Percentiles rank a stretch among this genome's conserved stretches.
Conservation (phyloP, 140 eudicot genomes). For the Ambrosia hybrid region DNA sequence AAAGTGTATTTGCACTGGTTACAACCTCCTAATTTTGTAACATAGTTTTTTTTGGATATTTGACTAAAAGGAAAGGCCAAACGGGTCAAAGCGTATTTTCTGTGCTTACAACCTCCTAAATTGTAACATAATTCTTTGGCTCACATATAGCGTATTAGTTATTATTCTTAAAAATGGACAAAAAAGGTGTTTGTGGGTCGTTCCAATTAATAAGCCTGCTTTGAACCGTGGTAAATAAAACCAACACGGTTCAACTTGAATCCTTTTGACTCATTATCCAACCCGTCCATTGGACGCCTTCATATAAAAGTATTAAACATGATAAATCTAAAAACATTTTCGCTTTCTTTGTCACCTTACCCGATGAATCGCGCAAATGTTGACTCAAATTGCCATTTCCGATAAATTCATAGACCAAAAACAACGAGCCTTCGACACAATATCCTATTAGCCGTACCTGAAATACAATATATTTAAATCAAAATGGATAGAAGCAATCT, state of each 20-base stretch:
- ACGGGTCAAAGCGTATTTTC: neutral
- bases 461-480: slow-evolving; percentile 14
- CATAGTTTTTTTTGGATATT: no score
- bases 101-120: neutral
- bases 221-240: neutral
- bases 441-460: slow-evolving; percentile 95
- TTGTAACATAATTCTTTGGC: neutral
- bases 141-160: neutral
- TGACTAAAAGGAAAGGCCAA: neutral
- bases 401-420: slow-evolving; percentile 80
- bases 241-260: neutral
- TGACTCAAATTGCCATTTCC: slow-evolving; percentile 84
- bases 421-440: slow-evolving; percentile 73
- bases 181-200: neutral
- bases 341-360: slow-evolving; percentile 30
- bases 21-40: no score
- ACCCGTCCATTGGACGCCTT: neutral
- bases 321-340: neutral
- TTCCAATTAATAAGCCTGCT: neutral
- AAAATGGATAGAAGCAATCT: neutral
- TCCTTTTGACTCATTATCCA: slow-evolving; percentile 16
- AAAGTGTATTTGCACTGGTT: no score
- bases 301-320: neutral
- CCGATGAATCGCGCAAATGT: slow-evolving; percentile 66
- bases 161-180: neutral